phyloP scores from a whole-genome alignment of 192 early-diverging fungal genomes.

The Dispira parvispora region DNA sequence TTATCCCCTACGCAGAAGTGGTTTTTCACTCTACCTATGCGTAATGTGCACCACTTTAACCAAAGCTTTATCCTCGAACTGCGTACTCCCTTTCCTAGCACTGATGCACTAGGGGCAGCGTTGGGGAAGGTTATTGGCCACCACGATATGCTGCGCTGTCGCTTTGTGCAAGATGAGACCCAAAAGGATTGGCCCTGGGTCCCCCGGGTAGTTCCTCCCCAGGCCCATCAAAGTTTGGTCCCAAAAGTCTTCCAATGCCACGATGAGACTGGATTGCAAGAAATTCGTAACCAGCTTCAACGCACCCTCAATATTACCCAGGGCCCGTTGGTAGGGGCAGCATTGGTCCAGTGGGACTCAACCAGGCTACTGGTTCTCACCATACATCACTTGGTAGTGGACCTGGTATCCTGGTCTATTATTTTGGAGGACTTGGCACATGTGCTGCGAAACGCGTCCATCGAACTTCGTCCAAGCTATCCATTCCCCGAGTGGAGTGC shows the following conservation, averaged over 20 bases:
- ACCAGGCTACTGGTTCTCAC: slow-evolving; percentile 12
- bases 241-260: too few species aligned
- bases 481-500: too few species aligned
- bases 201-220: background rate
- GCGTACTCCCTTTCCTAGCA: background rate
- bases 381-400: slow-evolving; percentile 18
- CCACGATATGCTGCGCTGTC: slow-evolving; percentile 4
- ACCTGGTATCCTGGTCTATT: slow-evolving; percentile 19
- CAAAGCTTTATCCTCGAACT: slow-evolving; percentile 3
- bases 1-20: background rate
- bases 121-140: background rate
- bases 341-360: background rate
- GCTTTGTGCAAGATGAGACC: background rate
- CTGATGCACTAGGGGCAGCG: background rate
- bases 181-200: background rate
- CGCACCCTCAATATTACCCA: background rate
- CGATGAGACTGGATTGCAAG: background rate
- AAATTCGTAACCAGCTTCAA: background rate
- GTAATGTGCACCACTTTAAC: slow-evolving; percentile 9
- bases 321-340: background rate
- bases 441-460: background rate
- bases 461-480: too few species aligned
- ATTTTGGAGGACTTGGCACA: slow-evolving; percentile 16
- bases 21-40: background rate
- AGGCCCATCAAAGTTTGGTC: background rate